These are phyloP conservation scores for Albizia julibrissin DNA, from an alignment of 306 rosid genomes.

Conservation along the genomic window DNA sequence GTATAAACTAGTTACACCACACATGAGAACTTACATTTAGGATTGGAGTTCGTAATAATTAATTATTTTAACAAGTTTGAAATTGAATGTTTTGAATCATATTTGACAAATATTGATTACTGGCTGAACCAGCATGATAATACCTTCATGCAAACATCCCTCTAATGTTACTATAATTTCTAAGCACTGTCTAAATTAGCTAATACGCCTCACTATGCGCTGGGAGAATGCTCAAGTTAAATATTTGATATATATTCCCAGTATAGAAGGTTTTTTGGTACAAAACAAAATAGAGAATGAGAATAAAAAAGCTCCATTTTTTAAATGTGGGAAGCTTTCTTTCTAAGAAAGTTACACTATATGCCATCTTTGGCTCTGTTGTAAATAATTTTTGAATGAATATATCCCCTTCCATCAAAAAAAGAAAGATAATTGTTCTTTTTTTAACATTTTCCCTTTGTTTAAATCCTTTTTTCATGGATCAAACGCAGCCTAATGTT, in stretches of 20 bases:
- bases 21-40: too few species aligned
- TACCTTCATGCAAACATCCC: background rate
- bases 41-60: background rate
- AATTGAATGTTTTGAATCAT: background rate
- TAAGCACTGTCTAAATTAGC: background rate
- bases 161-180: background rate
- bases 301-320: background rate
- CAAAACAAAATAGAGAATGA: background rate
- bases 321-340: background rate
- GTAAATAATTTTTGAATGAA: too few species aligned
- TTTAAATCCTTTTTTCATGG: too few species aligned
- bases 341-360: background rate
- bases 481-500: background rate
- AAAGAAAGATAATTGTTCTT: too few species aligned
- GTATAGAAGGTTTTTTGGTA: background rate
- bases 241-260: background rate
- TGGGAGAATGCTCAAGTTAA: slow-evolving; percentile 12
- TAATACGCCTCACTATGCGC: background rate
- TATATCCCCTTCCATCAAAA: too few species aligned
- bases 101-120: background rate
- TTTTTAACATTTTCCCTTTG: too few species aligned
- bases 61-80: background rate
- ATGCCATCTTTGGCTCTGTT: too few species aligned
- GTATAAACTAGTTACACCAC: too few species aligned
- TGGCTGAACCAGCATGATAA: background rate